phyloP scores from a whole-genome alignment of 441 rosid genomes.

The Adansonia gregorii region DNA sequence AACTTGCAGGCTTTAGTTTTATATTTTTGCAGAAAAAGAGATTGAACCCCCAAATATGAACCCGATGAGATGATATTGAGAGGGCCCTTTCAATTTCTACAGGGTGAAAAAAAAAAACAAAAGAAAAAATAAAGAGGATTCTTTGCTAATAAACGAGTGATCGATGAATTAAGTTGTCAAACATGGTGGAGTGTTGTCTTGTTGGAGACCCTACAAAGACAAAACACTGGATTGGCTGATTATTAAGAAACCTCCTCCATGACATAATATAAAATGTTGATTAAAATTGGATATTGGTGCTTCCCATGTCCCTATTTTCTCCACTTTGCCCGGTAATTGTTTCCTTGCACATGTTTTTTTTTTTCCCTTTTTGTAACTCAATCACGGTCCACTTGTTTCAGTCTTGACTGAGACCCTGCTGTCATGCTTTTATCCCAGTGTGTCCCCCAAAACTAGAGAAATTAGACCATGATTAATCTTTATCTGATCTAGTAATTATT shows the following conservation, averaged over 20 bases:
- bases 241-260: background rate
- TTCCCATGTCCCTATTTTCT: background rate
- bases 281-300: background rate
- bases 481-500: background rate
- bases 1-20: background rate
- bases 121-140: too few species aligned
- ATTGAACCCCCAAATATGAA: background rate
- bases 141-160: background rate
- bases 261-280: background rate
- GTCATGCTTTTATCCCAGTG: background rate
- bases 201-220: background rate
- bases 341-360: background rate
- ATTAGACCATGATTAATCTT: background rate
- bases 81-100: background rate
- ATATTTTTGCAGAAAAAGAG: background rate
- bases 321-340: background rate
- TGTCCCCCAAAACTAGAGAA: background rate
- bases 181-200: background rate
- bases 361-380: background rate
- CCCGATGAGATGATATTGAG: background rate
- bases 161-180: background rate
- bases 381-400: background rate
- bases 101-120: background rate
- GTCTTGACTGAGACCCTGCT: background rate
- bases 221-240: slow-evolving; percentile 9